Evolutionary conservation across 495 filamentous ascomycete genomes (phyloP), one percentile per base, ranked within the genome.

Genomic region (Neurospora cerealis): DNA sequence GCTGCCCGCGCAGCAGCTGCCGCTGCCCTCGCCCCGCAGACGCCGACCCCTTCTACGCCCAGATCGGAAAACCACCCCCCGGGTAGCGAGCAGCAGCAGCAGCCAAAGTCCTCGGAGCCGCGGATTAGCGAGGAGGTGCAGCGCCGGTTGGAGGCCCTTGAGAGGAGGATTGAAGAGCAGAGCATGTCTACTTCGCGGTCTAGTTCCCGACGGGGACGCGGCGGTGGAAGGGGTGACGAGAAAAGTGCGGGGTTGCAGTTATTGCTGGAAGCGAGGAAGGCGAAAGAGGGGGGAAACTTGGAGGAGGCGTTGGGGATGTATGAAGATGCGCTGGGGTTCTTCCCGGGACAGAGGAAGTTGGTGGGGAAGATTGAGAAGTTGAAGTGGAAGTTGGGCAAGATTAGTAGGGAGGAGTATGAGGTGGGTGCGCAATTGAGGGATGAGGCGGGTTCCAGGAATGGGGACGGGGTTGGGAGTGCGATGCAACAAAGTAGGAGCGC

Each of bases 241-340:
- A 96, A 66, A 92, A 95, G 78, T 84, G 86, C 5, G 86, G 92
- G 95, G 0, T 79, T 98, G 21, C 93, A 92, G 0, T 93, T 91
- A 75, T 81, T 98, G 71, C 85, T 98, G 19, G 95, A 97, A 88
- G 96, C 94, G 0, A 93, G 96, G 75, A 94, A 98, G 77, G 93
- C 97, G 75, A 92, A 93, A 74, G 92, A 91, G 36, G 86, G 91
- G 1, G 93, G 93, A 1, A 93, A 98, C 74, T 89, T 95, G 66
- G 82, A 83, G 5, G 92, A 89, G 34, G 94, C 95, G 0, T 80
- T 99, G 76, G 91, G 87, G 77, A 94, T 96, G 90, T 98, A 96
- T 75, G 90, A 93, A 79, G 83, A 93, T 42, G 96, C 96, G 2
- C 81, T 93, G 39, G 90, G 92, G 0, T 94, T 89, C 80, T 99